Evolutionary conservation across 106 monocot genomes (phyloP).

Genomic region (Dendrobium chrysotoxum): DNA sequence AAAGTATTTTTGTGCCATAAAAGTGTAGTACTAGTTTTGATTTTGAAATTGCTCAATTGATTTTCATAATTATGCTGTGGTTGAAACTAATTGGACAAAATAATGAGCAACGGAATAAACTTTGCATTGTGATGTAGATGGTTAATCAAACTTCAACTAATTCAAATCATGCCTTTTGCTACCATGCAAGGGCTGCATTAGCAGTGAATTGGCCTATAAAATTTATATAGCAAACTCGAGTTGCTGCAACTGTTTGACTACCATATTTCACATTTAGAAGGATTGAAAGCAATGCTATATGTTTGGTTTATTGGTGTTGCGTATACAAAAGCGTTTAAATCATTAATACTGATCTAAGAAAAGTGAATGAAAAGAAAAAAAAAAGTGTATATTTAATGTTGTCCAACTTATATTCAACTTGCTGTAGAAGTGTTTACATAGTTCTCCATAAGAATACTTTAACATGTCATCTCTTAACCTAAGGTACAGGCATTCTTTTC

Average conservation of each 20-base stretch:
- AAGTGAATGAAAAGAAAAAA: too few relatives aligned
- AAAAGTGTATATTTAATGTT: background rate
- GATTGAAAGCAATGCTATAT: background rate
- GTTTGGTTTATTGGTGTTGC: too few relatives aligned
- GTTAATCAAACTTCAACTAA: background rate
- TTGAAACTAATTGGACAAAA: background rate
- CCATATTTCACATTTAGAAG: background rate
- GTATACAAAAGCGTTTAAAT: too few relatives aligned
- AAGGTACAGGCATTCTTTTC: background rate
- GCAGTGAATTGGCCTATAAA: background rate
- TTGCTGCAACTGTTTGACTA: background rate
- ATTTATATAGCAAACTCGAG: background rate
- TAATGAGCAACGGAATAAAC: background rate
- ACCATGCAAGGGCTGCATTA: background rate
- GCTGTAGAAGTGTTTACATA: background rate
- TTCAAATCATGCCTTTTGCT: background rate
- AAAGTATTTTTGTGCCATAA: background rate
- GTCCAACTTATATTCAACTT: background rate
- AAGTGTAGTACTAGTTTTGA: background rate
- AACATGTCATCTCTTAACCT: background rate
- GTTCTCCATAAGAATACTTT: background rate
- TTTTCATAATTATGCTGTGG: background rate
- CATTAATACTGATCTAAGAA: too few relatives aligned
- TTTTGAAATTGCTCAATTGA: background rate
- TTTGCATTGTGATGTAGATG: background rate